Base-by-base conservation (phyloP, 306 rosid species). In the Casuarina cunninghamiana region DNA sequence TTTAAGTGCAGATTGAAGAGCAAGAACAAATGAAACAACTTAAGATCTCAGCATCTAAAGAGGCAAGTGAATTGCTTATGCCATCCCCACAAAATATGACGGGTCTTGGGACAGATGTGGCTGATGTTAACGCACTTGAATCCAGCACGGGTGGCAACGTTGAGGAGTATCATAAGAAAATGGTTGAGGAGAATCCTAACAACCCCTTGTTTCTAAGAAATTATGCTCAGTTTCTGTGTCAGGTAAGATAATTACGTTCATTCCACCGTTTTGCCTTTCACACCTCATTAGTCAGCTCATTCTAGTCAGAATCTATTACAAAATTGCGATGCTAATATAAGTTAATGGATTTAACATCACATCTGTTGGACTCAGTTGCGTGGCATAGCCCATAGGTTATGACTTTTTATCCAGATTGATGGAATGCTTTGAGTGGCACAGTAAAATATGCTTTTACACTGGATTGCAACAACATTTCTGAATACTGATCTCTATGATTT, bases 211-310 rank as follows among this genome's bases (percentile, higher is more conserved):
- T 89, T 79, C 82, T 93, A 82, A 86, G 84, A 81, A 93, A 83
- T 78, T 93, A 93, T 49, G 98, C 94, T 69, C 89, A 71, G 79
- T 86, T 89, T 86, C 89, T 94, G 79, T 66, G 69, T 55, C 92
- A 85, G 97, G 98, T 94, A 78, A 86, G 84, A 62, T 51, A 48
- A 41, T 16, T 46, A 26, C 50, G 15, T 67, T 61, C 37, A 68
- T 3, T 65, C 62, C 49, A 72, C 62, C 71, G 38, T 57, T 80
- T 65, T 49, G 6, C 42, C 39, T 67, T 17, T 13, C 11, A 48
- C 51, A 2, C 51, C 11, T 48, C 51, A 48, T 48, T 26, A 48
- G 32, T 62, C 21, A 44, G 43, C 66, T 79, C 26, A 2, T 46
- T 69, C 8, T 3, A 42, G 17, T 32, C 6, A 21, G 46, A n/a